phyloP scores from a whole-genome alignment of 306 rosid genomes.

The Dryas drummondii region DNA sequence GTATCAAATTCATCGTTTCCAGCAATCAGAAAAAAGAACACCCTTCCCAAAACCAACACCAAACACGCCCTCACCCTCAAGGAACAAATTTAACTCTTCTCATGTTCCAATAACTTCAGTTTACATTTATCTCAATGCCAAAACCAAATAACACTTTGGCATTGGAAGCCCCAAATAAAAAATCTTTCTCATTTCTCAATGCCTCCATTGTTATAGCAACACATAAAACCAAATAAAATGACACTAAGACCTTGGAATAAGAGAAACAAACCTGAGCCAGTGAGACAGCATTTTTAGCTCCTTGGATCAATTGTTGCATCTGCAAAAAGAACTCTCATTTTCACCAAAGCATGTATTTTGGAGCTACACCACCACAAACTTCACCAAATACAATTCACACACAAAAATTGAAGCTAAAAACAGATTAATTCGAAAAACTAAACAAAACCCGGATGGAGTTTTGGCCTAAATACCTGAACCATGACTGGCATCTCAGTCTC shows the following conservation, averaged over 20 bases:
- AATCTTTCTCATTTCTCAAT: constrained; percentile 26
- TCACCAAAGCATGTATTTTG: constrained; percentile 7
- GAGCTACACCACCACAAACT: neutral
- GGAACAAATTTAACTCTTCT: neutral
- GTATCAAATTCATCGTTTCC: neutral
- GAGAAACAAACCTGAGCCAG: constrained; percentile 53
- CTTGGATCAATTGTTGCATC: constrained; percentile 53
- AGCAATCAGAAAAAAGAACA: neutral
- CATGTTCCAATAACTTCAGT: neutral
- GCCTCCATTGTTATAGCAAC: constrained; percentile 13
- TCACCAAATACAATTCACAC: neutral
- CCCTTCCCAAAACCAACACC: neutral
- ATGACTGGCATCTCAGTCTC: constrained; percentile 60
- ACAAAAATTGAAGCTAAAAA: constrained; percentile 24
- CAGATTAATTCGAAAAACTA: neutral
- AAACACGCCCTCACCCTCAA: neutral
- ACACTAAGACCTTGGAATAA: constrained; percentile 20
- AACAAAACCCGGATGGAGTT: constrained; percentile 12
- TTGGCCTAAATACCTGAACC: constrained; percentile 47
- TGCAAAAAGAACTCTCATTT: constrained; percentile 32
- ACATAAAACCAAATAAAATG: constrained; percentile 1
- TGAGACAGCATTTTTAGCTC: constrained; percentile 44
- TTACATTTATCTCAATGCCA: constrained; percentile 7
- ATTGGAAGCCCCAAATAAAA: constrained; percentile 13
- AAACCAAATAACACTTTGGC: constrained; percentile 17